Evolutionary conservation across 169 alveolate genomes (phyloP).

Genomic region (Plasmodium vivax): DNA sequence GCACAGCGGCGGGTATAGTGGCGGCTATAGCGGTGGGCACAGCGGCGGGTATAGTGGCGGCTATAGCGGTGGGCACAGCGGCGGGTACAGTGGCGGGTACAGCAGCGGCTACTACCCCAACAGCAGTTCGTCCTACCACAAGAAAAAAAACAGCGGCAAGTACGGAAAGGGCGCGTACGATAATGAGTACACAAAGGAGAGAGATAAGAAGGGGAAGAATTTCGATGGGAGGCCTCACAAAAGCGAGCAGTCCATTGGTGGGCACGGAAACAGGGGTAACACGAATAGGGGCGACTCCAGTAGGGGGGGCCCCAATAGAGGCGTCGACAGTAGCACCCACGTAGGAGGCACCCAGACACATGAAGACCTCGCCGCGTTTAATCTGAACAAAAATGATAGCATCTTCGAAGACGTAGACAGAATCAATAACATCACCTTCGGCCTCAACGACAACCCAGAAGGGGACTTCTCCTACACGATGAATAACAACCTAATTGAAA

Average conservation of each 20-base stretch:
- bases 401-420: constrained; percentile 65
- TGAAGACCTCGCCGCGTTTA: not conserved
- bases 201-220: constrained; percentile 8
- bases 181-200: constrained; percentile 31
- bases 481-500: constrained; percentile 69
- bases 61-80: not conserved
- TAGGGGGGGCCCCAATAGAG: not conserved
- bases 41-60: not conserved
- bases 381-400: constrained; percentile 19
- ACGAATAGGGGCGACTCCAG: not conserved
- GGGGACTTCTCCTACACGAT: constrained; percentile 44
- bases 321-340: not conserved
- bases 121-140: not conserved
- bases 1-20: not conserved
- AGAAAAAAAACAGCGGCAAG: constrained; percentile 18
- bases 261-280: not conserved
- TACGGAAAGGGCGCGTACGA: constrained; percentile 26
- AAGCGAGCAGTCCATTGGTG: not conserved
- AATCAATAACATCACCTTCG: constrained; percentile 64
- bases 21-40: not conserved
- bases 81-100: too few species aligned
- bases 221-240: not conserved
- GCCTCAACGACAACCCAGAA: constrained; percentile 30
- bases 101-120: constrained; percentile 8
- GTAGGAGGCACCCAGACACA: not conserved